phyloP scores from a whole-genome alignment of 352 stramenopile species.

The Phytopythium oedochilum region DNA sequence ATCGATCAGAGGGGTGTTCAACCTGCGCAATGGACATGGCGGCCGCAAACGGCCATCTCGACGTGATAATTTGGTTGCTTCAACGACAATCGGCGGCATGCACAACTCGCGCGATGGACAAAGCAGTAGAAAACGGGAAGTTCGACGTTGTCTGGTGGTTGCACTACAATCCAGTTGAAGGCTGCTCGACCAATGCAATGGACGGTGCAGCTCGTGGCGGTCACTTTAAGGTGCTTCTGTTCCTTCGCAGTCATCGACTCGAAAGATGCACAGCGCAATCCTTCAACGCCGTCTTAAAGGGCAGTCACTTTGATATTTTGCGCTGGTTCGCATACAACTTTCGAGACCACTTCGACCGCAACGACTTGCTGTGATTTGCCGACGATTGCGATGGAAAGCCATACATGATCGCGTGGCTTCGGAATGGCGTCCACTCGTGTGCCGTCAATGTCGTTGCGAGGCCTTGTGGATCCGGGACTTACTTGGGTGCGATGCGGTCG shows the following conservation, averaged over 20 bases:
- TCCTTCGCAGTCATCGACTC: not conserved
- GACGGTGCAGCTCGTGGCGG: not conserved
- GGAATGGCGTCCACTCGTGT: not conserved
- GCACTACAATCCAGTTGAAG: not conserved
- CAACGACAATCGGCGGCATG: not conserved
- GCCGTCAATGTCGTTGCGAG: too few relatives aligned
- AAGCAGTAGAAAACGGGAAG: not conserved
- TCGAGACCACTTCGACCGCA: not conserved
- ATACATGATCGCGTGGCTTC: not conserved
- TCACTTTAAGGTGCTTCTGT: not conserved
- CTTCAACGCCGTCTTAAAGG: not conserved
- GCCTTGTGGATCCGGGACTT: too few relatives aligned
- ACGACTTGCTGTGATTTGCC: not conserved
- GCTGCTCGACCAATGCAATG: not conserved
- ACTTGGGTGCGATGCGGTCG: not conserved
- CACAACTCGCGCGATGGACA: not conserved
- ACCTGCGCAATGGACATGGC: not conserved
- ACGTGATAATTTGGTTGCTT: not conserved
- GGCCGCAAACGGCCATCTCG: not conserved
- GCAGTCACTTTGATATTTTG: not conserved
- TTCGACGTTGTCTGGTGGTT: not conserved
- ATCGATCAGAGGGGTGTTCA: not conserved
- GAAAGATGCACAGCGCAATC: not conserved
- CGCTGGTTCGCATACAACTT: not conserved
- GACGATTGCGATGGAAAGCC: not conserved